A percentile compares a stretch with the other conserved stretches of the same genome.
Conservation (phyloP, 2,329 filamentous ascomycete genomes). For the Arthroderma uncinatum region DNA sequence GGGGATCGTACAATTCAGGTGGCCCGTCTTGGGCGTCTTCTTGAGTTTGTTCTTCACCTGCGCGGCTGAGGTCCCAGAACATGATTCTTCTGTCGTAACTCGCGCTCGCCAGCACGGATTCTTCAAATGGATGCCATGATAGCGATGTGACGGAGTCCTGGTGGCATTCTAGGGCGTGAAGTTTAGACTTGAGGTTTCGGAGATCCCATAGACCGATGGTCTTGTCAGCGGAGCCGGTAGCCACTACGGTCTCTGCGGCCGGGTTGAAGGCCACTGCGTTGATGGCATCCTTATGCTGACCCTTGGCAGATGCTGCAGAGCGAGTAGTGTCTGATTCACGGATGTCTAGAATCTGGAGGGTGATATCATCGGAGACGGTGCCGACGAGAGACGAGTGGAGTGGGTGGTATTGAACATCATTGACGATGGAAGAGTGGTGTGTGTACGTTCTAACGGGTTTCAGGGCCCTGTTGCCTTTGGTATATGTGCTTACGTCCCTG, state of each 20-base stretch:
- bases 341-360: conserved; percentile 83
- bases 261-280: conserved; percentile 96
- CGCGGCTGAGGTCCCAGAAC: conserved; percentile 89
- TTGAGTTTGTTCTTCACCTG: conserved; percentile 86
- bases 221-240: conserved; percentile 90
- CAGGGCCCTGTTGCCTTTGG: conserved; percentile 57
- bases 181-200: conserved; percentile 75
- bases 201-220: conserved; percentile 93
- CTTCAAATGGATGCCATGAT: conserved; percentile 87
- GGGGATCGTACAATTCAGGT: conserved; percentile 67
- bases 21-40: conserved; percentile 93
- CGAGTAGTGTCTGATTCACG: conserved; percentile 55
- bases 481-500: conserved; percentile 71
- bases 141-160: conserved; percentile 81
- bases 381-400: conserved; percentile 75
- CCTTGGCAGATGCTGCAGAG: conserved; percentile 56
- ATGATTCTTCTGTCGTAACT: conserved; percentile 89
- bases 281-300: conserved; percentile 81
- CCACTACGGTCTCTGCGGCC: conserved; percentile 75
- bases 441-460: conserved; percentile 65
- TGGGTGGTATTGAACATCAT: conserved; percentile 93
- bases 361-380: conserved; percentile 89
- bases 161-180: conserved; percentile 84
- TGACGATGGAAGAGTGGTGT: conserved; percentile 83
- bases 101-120: conserved; percentile 76